phyloP scores from a whole-genome alignment of 2,329 filamentous ascomycete genomes.

The Neophaeococcomyces mojaviensis region DNA sequence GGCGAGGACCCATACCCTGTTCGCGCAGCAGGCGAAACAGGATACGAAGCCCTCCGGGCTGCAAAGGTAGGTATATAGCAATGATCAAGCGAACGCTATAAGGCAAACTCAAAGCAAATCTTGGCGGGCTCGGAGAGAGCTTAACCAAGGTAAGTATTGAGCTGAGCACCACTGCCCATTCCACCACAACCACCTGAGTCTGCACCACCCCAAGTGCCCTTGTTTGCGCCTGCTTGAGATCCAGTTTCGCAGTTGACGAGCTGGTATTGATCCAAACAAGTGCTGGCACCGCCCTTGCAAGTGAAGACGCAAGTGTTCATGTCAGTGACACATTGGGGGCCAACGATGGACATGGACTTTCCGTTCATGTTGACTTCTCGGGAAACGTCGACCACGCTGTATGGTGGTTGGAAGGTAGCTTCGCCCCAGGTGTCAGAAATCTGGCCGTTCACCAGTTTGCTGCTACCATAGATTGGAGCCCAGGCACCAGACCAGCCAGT shows the following conservation, averaged over 20 bases:
- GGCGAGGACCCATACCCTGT: background rate
- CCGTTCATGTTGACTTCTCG: conserved; percentile 25
- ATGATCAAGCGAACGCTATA: background rate
- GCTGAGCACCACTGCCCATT: conserved; percentile 20
- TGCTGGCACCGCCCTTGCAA: conserved; percentile 13
- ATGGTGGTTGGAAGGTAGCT: conserved; percentile 20
- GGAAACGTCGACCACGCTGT: conserved; percentile 20
- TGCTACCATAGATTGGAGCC: conserved; percentile 19
- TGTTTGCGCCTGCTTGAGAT: conserved; percentile 21
- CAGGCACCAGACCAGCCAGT: conserved; percentile 19
- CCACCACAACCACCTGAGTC: conserved; percentile 20
- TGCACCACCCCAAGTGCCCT: conserved; percentile 17
- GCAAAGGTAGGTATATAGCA: conserved; percentile 3
- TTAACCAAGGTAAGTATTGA: conserved; percentile 18
- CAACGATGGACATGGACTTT: conserved; percentile 19
- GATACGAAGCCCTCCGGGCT: background rate
- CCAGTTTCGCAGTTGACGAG: conserved; percentile 22
- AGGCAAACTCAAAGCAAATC: background rate
- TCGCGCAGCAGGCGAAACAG: background rate
- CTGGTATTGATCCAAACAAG: conserved; percentile 17
- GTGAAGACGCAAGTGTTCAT: conserved; percentile 24
- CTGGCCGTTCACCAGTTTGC: conserved; percentile 21
- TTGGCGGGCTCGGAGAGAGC: background rate
- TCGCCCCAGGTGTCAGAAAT: conserved; percentile 22
- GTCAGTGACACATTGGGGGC: conserved; percentile 18